Evolutionary conservation across 2,329 filamentous ascomycete species (phyloP).

Genomic region (Fusarium proliferatum): DNA sequence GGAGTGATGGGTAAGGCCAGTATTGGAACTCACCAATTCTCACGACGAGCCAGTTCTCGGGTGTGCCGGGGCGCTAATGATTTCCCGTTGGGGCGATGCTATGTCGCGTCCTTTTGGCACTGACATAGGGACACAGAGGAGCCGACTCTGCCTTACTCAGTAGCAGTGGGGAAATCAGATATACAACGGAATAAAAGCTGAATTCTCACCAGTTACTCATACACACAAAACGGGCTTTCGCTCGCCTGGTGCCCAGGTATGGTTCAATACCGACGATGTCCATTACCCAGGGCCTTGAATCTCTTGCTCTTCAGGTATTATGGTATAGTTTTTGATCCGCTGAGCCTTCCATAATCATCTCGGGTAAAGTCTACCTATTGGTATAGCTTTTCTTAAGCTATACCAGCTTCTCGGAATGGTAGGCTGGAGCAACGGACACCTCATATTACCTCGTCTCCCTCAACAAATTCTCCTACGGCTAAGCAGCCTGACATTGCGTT

Average conservation of each 20-base stretch:
- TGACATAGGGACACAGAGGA: background rate
- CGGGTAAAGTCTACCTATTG: background rate
- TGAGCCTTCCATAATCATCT: background rate
- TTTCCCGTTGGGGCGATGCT: background rate
- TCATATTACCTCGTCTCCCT: background rate
- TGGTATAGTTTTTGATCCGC: background rate
- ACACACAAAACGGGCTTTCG: background rate
- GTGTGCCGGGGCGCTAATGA: background rate
- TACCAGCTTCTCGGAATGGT: conserved; percentile 35
- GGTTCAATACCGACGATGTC: background rate
- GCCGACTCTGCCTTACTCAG: background rate
- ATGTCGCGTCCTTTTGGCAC: background rate
- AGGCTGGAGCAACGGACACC: conserved; percentile 13
- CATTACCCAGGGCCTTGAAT: background rate
- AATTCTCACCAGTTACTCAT: background rate
- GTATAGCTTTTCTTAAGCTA: conserved; percentile 26
- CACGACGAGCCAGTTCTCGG: background rate
- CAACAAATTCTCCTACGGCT: background rate
- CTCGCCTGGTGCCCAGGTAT: background rate
- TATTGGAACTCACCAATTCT: background rate
- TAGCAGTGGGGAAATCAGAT: background rate
- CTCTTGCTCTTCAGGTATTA: background rate
- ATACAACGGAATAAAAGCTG: background rate
- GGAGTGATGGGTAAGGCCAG: background rate
- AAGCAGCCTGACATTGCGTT: conserved; percentile 5